Evolutionary conservation across 139 green algal genomes (phyloP), one percentile per base, ranked within the genome.

Genomic region (Trebouxia sp.): DNA sequence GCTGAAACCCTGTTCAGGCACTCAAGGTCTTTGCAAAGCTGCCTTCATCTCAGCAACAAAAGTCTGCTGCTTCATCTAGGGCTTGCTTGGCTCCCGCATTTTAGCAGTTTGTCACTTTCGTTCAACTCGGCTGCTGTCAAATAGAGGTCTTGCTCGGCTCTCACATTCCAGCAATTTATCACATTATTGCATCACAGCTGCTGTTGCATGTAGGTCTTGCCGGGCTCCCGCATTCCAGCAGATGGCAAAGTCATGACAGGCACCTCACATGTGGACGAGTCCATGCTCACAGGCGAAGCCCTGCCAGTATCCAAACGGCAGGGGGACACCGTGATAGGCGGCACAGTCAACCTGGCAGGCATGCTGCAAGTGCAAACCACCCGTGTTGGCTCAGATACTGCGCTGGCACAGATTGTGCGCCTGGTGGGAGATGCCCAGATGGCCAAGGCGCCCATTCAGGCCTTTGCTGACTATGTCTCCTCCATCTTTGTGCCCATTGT

Each of bases 231-330:
- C 65, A 84, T 98, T 6, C 93, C 97, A 15, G 91, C 89, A 4
- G 97, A 99, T 81, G 97, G 96, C 1, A 79, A 88, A 24, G 88
- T 99, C 30, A 62, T 95, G 26, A 78, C 87, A 50, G 96, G 94
- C 10, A 65, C 87, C 37, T 94, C 89, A 17, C 92, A 97, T 81
- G 87, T 97, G n/a, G 93, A 99, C 65, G 97, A 99, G 87, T 87
- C 89, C 84, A 98, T 99, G 97, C 89, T 99, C 39, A 99, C 95
- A 20, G 97, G 97, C 14, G 96, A 98, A 85, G 83, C 88, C 77
- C 43, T 79, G 38, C 90, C 94, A 0, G 93, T 98, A 55, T 76
- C 53, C 39, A 98, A 98, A 81, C 37, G 55, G 1, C 42, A 75
- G 2, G 95, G 94, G 1, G 87, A 88, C 28, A 51, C 81, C 7